Evolutionary conservation across 495 filamentous ascomycete genomes (phyloP), one percentile per base, ranked within the genome.

Genomic region (Penicillium dipodomyicola): DNA sequence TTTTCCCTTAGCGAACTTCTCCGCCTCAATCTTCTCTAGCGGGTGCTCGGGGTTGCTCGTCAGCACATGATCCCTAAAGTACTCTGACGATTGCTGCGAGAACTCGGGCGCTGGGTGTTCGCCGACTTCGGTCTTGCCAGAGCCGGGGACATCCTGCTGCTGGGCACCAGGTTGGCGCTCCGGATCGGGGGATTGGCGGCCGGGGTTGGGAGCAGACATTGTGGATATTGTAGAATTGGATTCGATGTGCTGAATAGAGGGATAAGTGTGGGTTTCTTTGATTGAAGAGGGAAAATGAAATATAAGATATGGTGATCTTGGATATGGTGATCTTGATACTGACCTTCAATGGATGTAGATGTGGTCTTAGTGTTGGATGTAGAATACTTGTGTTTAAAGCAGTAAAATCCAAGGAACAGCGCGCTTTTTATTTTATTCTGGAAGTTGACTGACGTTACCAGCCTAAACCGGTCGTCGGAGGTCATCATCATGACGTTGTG

Each of bases 101-200:
- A 71, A 61, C 3, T 72, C 65, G 1, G 69, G 65, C 1, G 62
- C 63, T 4, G 69, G 65, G 54, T 77, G 66, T 39, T 63, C 65
- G 6, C 70, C 70, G 45, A 80, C 65, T 20, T 68, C 68, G 29
- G 81, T 82, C 60, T 87, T 79, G 59, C 90, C 85, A 42, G 76
- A 72, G 33, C 73, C 82, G 0, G 79, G 77, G 3, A 78, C 62
- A 6, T 82, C 83, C 37, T 77, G 67, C 45, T 83, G 74, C 72
- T 97, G 92, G 30, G 74, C 68, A 51, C 80, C 83, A n/a, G 79
- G 67, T 67, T 89, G 87, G 48, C 63, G 48, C 75, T 91, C 87
- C 9, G 89, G 90, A 17, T 84, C 74, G 14, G 93, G 93, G 10
- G 93, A 97, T 69, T 96, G 84, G 62, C 86, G 87, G 70, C 91